Percentiles rank a stretch among this genome's conserved stretches.
These are phyloP conservation scores for Misopates orontium DNA, from an alignment of 257 asterid species.

Conservation along the genomic window DNA sequence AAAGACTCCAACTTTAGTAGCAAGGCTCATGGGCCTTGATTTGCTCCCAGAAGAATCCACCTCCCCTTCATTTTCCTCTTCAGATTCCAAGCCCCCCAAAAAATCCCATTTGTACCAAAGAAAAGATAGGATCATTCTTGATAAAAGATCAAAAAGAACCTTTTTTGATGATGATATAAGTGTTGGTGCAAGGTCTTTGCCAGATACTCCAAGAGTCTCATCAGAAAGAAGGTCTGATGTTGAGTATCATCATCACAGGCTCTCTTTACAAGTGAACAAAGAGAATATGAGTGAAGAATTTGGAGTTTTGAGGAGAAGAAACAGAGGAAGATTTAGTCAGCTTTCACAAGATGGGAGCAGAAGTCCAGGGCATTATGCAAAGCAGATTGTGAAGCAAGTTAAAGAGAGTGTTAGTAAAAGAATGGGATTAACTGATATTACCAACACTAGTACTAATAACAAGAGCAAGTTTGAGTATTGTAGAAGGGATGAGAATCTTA, in stretches of 20 bases:
- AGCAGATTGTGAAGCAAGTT: conserved; percentile 67
- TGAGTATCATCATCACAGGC: conserved; percentile 60
- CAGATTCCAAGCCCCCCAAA: conserved; percentile 21
- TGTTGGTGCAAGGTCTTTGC: conserved; percentile 52
- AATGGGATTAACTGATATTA: conserved; percentile 57
- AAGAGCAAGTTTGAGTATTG: conserved; percentile 17
- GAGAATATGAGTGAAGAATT: conserved; percentile 40
- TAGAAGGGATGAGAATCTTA: conserved; percentile 47
- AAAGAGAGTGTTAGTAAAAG: conserved; percentile 59
- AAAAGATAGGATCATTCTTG: conserved; percentile 18
- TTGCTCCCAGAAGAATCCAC: conserved; percentile 53
- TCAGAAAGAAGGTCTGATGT: conserved; percentile 65
- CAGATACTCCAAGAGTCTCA: too few species aligned
- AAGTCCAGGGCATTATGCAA: conserved; percentile 52
- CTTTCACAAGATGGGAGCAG: conserved; percentile 37
- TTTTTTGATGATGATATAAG: conserved; percentile 43
- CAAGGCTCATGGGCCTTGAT: conserved; percentile 96
- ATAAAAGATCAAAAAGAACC: conserved; percentile 18
- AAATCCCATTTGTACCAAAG: conserved; percentile 30
- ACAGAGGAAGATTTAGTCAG: conserved; percentile 25
- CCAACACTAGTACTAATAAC: conserved; percentile 46
- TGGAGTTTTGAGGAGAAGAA: conserved; percentile 31
- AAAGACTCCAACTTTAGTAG: conserved; percentile 80
- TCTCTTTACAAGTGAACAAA: conserved; percentile 65
- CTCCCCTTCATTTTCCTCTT: conserved; percentile 40